Evolutionary conservation across 2,329 filamentous ascomycete species (phyloP).

Genomic region (Hypoxylon sp.): DNA sequence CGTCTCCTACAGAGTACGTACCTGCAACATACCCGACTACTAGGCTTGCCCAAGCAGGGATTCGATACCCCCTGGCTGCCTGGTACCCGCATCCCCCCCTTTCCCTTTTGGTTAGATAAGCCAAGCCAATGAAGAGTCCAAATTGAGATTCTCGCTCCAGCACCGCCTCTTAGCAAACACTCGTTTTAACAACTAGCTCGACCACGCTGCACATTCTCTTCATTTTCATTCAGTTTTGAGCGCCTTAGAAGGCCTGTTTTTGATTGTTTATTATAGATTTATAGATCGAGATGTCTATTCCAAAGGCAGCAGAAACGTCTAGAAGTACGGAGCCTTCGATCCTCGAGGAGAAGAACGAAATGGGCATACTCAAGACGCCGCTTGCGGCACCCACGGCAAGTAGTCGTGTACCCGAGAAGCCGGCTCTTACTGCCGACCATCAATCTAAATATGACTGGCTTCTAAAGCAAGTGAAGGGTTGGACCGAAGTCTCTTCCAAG

Average conservation of each 20-base stretch:
- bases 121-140: constrained; percentile 22
- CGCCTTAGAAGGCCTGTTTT: background rate
- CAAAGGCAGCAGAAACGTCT: constrained; percentile 20
- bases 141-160: constrained; percentile 6
- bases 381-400: constrained; percentile 69
- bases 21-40: constrained; percentile 4
- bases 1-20: constrained; percentile 16
- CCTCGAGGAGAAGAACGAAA: constrained; percentile 46
- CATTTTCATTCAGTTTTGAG: constrained; percentile 1
- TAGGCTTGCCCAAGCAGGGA: constrained; percentile 14
- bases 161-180: constrained; percentile 13
- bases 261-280: background rate
- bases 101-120: background rate
- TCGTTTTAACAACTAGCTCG: background rate
- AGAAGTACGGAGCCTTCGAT: constrained; percentile 34
- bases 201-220: constrained; percentile 11
- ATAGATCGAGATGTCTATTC: constrained; percentile 40
- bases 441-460: constrained; percentile 84
- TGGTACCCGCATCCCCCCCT: background rate
- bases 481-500: constrained; percentile 75
- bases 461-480: constrained; percentile 76
- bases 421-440: constrained; percentile 80
- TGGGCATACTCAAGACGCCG: constrained; percentile 63
- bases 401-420: constrained; percentile 68
- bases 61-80: too few relatives aligned